These are phyloP conservation scores for Rosa lucieae DNA, from an alignment of 306 rosid species.

Conservation along the genomic window DNA sequence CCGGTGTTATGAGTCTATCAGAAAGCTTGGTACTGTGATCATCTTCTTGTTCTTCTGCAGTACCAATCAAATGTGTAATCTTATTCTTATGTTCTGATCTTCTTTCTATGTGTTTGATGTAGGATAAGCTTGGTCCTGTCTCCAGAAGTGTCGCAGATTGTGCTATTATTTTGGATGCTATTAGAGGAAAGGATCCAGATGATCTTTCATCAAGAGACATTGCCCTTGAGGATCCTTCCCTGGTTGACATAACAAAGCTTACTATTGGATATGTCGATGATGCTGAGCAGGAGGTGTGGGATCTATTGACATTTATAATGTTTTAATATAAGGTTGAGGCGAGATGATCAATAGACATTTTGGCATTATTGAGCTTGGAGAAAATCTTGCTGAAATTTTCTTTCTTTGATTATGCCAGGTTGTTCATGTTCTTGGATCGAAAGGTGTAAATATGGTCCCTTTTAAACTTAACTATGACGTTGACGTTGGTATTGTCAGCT, in stretches of 20 bases:
- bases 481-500: conserved; percentile 49
- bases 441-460: conserved; percentile 66
- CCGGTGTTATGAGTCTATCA: conserved; percentile 73
- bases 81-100: neutral
- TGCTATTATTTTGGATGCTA: conserved; percentile 55
- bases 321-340: neutral
- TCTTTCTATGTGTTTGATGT: conserved; percentile 18
- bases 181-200: conserved; percentile 70
- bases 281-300: conserved; percentile 73
- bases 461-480: conserved; percentile 65
- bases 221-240: conserved; percentile 60
- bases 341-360: neutral
- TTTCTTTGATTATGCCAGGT: conserved; percentile 38
- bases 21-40: conserved; percentile 66
- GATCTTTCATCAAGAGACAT: conserved; percentile 63
- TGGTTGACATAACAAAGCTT: conserved; percentile 55
- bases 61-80: conserved; percentile 22
- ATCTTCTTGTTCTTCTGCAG: neutral
- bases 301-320: neutral
- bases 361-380: neutral
- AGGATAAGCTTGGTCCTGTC: conserved; percentile 82
- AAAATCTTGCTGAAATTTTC: neutral
- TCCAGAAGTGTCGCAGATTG: conserved; percentile 75
- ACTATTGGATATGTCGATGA: conserved; percentile 70
- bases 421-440: conserved; percentile 58